These are phyloP conservation scores for Mycosarcoma mackinlayi DNA, from an alignment of 1,284 basidiomycete genomes.

Conservation along the genomic window DNA sequence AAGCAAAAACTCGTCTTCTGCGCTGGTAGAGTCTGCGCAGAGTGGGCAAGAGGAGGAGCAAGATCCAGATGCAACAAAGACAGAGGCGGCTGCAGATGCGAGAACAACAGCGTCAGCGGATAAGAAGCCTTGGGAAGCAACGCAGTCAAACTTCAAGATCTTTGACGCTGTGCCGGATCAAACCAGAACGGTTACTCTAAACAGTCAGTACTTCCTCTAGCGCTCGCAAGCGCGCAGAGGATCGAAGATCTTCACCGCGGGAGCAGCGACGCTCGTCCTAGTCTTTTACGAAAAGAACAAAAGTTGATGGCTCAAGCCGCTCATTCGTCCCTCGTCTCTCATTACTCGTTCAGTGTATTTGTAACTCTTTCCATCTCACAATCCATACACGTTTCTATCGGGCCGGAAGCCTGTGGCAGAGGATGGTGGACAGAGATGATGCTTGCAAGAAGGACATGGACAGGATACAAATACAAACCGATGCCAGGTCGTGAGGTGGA, in stretches of 20 bases:
- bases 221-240: not conserved
- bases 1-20: conserved; percentile 34
- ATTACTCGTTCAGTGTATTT: too few species aligned
- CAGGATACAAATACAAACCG: conserved; percentile 34
- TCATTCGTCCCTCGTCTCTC: too few species aligned
- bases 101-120: not conserved
- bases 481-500: too few species aligned
- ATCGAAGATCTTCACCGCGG: not conserved
- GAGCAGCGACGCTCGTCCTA: not conserved
- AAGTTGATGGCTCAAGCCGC: too few species aligned
- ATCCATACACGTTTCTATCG: conserved; percentile 5
- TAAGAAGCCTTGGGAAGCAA: conserved; percentile 36
- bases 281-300: not conserved
- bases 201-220: conserved; percentile 48
- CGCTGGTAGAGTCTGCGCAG: conserved; percentile 91
- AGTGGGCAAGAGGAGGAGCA: conserved; percentile 73
- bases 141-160: conserved; percentile 68
- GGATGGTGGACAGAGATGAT: not conserved
- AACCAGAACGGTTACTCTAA: conserved; percentile 35
- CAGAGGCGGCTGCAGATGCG: not conserved
- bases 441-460: conserved; percentile 14
- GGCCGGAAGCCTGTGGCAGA: not conserved
- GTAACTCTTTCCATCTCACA: conserved; percentile 10
- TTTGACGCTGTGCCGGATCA: conserved; percentile 67
- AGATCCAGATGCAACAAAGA: conserved; percentile 18